Percentiles rank a stretch among this genome's conserved stretches.
phyloP scores from a whole-genome alignment of 2,329 filamentous ascomycete genomes.

The Colletotrichum cordylinicola region DNA sequence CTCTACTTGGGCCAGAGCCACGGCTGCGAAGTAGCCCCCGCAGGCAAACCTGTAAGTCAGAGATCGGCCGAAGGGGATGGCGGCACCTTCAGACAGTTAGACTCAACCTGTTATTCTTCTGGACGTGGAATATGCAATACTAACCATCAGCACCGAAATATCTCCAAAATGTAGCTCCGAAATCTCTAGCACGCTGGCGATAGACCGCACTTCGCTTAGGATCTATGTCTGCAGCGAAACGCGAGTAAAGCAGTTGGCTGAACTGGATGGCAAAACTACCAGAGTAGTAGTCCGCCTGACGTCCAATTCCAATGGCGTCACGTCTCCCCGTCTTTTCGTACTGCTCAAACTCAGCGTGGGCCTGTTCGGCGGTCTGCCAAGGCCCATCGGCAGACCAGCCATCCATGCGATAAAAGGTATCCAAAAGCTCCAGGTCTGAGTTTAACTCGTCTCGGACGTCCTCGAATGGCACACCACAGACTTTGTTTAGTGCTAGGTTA shows the following conservation, averaged over 20 bases:
- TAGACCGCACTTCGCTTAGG: slow-evolving; percentile 40
- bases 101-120: background rate
- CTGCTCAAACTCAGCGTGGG: slow-evolving; percentile 10
- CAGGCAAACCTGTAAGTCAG: slow-evolving; percentile 58
- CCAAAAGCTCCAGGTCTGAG: slow-evolving; percentile 46
- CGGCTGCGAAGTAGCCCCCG: slow-evolving; percentile 52
- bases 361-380: slow-evolving; percentile 38
- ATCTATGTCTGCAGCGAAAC: slow-evolving; percentile 48
- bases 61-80: slow-evolving; percentile 57
- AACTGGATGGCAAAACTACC: slow-evolving; percentile 61
- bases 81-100: slow-evolving; percentile 41
- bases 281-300: slow-evolving; percentile 58
- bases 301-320: slow-evolving; percentile 27
- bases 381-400: slow-evolving; percentile 55
- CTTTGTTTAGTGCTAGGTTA: slow-evolving; percentile 50
- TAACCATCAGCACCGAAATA: slow-evolving; percentile 53
- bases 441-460: slow-evolving; percentile 42
- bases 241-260: slow-evolving; percentile 51
- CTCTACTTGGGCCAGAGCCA: slow-evolving; percentile 45
- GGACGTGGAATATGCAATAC: background rate
- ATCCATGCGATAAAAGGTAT: slow-evolving; percentile 47
- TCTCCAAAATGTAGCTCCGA: slow-evolving; percentile 47
- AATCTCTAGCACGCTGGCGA: slow-evolving; percentile 43
- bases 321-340: slow-evolving; percentile 24
- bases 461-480: slow-evolving; percentile 40